These are phyloP conservation scores for Trichophaea hybrida DNA, from an alignment of 2,329 filamentous ascomycete species.

Conservation along the genomic window DNA sequence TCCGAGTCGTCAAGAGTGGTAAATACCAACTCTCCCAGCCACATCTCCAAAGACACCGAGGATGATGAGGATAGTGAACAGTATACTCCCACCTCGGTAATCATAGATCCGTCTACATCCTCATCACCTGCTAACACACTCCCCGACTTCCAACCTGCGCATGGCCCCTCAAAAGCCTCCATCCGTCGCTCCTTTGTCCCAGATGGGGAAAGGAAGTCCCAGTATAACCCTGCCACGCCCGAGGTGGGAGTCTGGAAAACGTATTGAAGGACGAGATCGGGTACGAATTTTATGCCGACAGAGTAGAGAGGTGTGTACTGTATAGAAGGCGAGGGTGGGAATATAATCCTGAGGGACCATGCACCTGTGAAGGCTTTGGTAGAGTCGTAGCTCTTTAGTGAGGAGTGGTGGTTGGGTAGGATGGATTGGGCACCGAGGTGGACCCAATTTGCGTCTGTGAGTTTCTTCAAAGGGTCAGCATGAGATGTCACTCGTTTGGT, in stretches of 20 bases:
- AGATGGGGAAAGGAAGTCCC: neutral
- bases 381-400: constrained; percentile 13
- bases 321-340: neutral
- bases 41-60: neutral
- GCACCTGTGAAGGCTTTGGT: constrained; percentile 21
- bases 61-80: neutral
- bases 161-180: neutral
- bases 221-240: neutral
- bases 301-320: neutral
- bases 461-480: constrained; percentile 5
- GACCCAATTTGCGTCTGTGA: constrained; percentile 22
- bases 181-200: neutral
- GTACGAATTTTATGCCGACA: neutral
- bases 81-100: neutral
- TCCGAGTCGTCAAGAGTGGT: neutral
- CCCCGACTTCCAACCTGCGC: neutral
- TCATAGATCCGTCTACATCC: neutral
- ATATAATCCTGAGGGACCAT: constrained; percentile 17
- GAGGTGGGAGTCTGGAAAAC: neutral
- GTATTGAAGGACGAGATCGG: neutral
- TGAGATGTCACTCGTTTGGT: neutral
- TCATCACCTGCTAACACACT: neutral
- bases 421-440: constrained; percentile 26
- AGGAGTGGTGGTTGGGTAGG: constrained; percentile 20
- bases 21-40: neutral